Base-by-base conservation (phyloP, 2,329 filamentous ascomycete species). In the Xylaria digitata region DNA sequence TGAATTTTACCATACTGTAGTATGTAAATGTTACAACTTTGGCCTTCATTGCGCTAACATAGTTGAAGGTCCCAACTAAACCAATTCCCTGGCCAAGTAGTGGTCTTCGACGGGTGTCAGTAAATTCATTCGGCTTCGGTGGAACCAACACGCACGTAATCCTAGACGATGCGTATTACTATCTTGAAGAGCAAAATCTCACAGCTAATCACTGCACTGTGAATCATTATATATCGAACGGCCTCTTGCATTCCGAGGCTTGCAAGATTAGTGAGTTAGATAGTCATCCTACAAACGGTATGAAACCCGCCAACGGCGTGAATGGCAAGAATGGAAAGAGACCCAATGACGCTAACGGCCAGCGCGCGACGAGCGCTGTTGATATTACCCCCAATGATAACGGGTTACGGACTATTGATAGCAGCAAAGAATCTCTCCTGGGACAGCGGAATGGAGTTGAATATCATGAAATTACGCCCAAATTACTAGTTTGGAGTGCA, bases 61-160 rank as follows among this genome's bases (percentile, higher is more conserved):
- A 23, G 4, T 23, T 62, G 17, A 13, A 76, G 71, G 63, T 79
- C 7, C 73, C 74, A 0, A 71, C 61, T 6, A 43, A 71, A 42
- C 58, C 60, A 19, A 71, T 70, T 5, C 13, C 66, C 3, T 79
- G 76, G 76, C 76, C 70, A 75, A 77, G 8, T 76, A 75, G 6
- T 75, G 81, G 54, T 76, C 77, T 13, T 63, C 75, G 78, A 71
- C 66, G 79, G 73, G 42, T 74, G 45, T 75, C 73, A 0, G 69
- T 76, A 11, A 76, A 75, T 45, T 75, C 74, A 2, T 76, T 75
- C 34, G 74, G 74, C 1, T 75, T 76, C 52, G 74, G 74, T 52
- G 74, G 74, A 9, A 64, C 74, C 11, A 76, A 76, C 37, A 70
- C 68, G 2, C 74, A 75, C 52, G 66, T 73, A 9, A 68, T 76